Evolutionary conservation across 116 monocot genomes (phyloP).

Genomic region (Iris pallida): DNA sequence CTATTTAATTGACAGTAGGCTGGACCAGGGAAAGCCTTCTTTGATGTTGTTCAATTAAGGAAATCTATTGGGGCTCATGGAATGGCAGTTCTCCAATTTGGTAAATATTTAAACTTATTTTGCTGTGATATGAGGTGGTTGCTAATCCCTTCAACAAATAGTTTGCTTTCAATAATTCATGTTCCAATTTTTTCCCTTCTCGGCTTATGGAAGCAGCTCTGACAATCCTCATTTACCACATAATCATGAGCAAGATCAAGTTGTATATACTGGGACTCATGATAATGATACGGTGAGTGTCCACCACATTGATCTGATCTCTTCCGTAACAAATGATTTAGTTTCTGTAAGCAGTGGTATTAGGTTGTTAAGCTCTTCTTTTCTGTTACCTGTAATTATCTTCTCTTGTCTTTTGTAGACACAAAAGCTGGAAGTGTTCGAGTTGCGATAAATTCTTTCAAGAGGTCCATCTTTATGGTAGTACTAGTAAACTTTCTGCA

Average conservation of each 20-base stretch:
- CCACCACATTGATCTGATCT: no score
- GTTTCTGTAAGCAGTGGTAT: no score
- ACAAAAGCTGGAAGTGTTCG: no score
- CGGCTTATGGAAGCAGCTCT: conserved; percentile 58
- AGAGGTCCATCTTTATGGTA: no score
- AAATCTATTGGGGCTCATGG: conserved; percentile 78
- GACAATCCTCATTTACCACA: conserved; percentile 83
- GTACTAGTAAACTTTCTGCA: no score
- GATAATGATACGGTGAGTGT: no score
- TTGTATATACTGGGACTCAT: conserved; percentile 86
- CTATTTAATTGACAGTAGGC: conserved; percentile 50
- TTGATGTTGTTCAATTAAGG: conserved; percentile 83
- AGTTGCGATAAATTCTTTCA: no score
- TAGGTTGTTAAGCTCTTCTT: no score
- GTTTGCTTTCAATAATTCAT: neutral
- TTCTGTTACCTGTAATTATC: no score
- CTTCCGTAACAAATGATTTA: no score
- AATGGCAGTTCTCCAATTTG: conserved; percentile 95
- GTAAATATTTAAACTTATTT: conserved; percentile 24
- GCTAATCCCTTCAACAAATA: neutral
- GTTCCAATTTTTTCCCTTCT: neutral
- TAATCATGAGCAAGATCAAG: conserved; percentile 83
- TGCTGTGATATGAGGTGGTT: no score
- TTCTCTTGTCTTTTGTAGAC: no score
- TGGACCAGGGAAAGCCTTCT: conserved; percentile 76